phyloP scores from a whole-genome alignment of 495 filamentous ascomycete species.

The Cercophora samala region DNA sequence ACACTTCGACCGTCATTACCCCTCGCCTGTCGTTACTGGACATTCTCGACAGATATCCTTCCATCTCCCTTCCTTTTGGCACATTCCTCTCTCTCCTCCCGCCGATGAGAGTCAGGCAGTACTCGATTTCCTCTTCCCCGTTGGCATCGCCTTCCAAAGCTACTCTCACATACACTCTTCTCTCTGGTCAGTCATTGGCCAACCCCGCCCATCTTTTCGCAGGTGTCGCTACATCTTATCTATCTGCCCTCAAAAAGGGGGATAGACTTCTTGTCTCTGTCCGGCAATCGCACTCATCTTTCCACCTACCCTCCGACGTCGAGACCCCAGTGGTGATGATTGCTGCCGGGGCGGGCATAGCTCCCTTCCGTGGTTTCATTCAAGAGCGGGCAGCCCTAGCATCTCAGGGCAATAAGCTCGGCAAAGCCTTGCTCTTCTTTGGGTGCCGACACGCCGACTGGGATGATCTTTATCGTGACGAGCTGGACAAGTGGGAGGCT shows the following conservation, averaged over 20 bases:
- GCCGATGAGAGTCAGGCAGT: constrained; percentile 72
- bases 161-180: constrained; percentile 64
- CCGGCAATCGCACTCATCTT: constrained; percentile 55
- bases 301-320: constrained; percentile 62
- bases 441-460: constrained; percentile 57
- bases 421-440: constrained; percentile 59
- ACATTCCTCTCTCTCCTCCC: constrained; percentile 66
- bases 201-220: constrained; percentile 44
- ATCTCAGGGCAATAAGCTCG: constrained; percentile 50
- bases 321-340: constrained; percentile 64
- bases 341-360: constrained; percentile 54
- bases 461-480: constrained; percentile 60
- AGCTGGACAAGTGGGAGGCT: constrained; percentile 56
- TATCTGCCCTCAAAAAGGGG: constrained; percentile 56
- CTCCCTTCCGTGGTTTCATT: constrained; percentile 68
- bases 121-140: constrained; percentile 77
- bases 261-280: constrained; percentile 63
- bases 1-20: constrained; percentile 49
- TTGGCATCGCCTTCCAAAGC: constrained; percentile 53
- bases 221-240: constrained; percentile 60
- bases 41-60: constrained; percentile 57
- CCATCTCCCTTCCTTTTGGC: constrained; percentile 55
- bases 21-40: constrained; percentile 64
- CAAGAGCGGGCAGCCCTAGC: constrained; percentile 62
- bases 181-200: constrained; percentile 55